Evolutionary conservation across 495 filamentous ascomycete species (phyloP), one percentile per base, ranked within the genome.

Genomic region (Penicillium bialowiezense): DNA sequence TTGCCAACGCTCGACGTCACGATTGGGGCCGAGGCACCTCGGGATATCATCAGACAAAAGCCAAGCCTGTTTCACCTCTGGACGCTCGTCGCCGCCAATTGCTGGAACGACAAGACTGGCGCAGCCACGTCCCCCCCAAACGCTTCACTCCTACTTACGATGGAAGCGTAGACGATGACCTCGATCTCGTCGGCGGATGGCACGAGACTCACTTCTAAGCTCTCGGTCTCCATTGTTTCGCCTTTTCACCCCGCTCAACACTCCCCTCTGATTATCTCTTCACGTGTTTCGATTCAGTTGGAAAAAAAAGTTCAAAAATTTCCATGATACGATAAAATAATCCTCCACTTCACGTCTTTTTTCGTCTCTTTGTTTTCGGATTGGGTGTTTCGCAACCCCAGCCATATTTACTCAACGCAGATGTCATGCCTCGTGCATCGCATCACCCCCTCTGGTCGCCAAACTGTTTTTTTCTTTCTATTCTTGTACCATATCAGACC

Each of bases 121-220:
- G 87, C 54, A 82, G 77, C 54, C 35, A 51, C 33, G 40, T 54
- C 26, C 54, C 63, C 26, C 54, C 63, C 2, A 73, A 75, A 36
- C 56, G 36, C 59, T 54, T 45, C 52, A 51, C 17, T 36, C 32
- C 50, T 15, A 34, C 63, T 15, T 69, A 76, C 17, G 80, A 82
- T 59, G 81, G 77, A 55, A 74, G 75, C 57, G 72, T 84, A 62
- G 79, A 87, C 62, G 83, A 84, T 59, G 89, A 90, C 64, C 68
- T 87, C 63, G 89, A 91, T 77, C 91, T 90, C 79, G 88, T 95
- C 79, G 91, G 89, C 73, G 88, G 84, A 67, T 93, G 88, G 87
- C 79, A 87, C 59, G 83, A 88, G 41, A 71, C 76, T 49, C 74
- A 74, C 50, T 67, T 78, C 56, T 79, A 77, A 53, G 50, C 45